These are phyloP conservation scores for Rhododendron williamsianum DNA, from an alignment of 148 eudicot genomes.

Conservation along the genomic window DNA sequence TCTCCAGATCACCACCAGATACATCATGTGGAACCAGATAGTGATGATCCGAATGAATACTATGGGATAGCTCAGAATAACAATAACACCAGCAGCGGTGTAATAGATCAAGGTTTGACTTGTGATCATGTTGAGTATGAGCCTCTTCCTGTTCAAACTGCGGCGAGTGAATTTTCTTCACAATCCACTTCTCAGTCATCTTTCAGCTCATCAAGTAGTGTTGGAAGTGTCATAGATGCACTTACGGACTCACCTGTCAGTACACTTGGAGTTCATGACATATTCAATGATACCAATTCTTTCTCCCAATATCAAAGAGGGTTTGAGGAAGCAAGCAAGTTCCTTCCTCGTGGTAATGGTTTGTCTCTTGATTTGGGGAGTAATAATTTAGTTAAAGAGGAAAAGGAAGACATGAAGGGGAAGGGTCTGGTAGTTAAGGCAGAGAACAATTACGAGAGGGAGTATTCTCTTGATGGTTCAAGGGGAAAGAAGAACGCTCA, in stretches of 20 bases:
- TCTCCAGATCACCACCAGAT: conserved; percentile 5
- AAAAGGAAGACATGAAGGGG: conserved; percentile 5
- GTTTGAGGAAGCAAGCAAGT: conserved; percentile 51
- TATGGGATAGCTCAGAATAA: neutral
- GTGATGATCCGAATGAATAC: conserved; percentile 14
- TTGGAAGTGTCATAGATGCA: conserved; percentile 25
- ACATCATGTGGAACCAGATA: neutral
- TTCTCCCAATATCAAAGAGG: conserved; percentile 55
- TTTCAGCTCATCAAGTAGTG: conserved; percentile 25
- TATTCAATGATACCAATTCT: conserved; percentile 53
- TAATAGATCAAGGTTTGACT: conserved; percentile 12
- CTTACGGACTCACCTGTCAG: conserved; percentile 44
- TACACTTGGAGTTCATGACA: conserved; percentile 36
- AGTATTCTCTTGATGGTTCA: conserved; percentile 9
- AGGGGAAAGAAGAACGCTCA: conserved; percentile 49
- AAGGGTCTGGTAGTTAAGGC: conserved; percentile 10
- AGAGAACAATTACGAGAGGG: conserved; percentile 19
- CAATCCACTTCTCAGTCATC: conserved; percentile 21
- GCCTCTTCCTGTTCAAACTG: conserved; percentile 16
- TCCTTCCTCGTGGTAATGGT: conserved; percentile 38
- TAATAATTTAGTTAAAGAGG: conserved; percentile 10
- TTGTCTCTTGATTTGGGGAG: conserved; percentile 18
- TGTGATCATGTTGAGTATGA: conserved; percentile 19
- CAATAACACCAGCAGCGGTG: conserved; percentile 9
- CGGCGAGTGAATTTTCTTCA: conserved; percentile 21